Base-by-base conservation (phyloP, 345 rosid genomes). In the Acer campestre region DNA sequence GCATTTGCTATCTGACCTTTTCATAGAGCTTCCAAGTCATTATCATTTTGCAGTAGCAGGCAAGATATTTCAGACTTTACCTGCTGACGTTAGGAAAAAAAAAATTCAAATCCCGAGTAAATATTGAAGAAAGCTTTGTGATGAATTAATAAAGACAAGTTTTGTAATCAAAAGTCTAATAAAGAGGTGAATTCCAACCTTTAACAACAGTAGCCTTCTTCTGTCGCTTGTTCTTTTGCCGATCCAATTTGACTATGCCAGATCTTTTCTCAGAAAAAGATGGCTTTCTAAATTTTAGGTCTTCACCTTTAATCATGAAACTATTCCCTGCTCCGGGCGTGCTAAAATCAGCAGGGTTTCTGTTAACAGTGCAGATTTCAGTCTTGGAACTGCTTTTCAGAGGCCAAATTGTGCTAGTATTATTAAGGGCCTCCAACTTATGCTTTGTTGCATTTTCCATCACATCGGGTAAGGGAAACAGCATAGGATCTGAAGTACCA, bases 311-410 rank as follows among this genome's bases (percentile, higher is more conserved):
- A 51, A 91, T 87, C 90, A 91, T 93, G 88, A 86, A 92, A 25
- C 61, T 61, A 84, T 93, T 97, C 29, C 89, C 88, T 75, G 85
- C 88, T 80, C 79, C 97, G 70, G 97, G 88, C 10, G 79, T 8
- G 68, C 90, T 89, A 79, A 94, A 97, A 85, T 97, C 99, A 68
- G 98, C 92, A n/a, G 99, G 99, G 83, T 97, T 97, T 75, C 90
- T 84, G 77, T 93, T 97, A 40, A 92, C 66, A 27, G 64, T 75
- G 87, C 99, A 97, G 73, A 74, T 76, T 59, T 83, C 83, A 62
- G 83, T 59, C 68, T 70, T 84, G 35, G 80, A 70, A 77, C 67
- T 80, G 86, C 74, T 80, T 88, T 76, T 82, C 4, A 22, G 58
- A 66, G 87, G 86, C 74, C 64, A 66, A 63, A 61, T 84, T 51